These are phyloP conservation scores for Areca catechu DNA, from an alignment of 176 grass and related monocot genomes.

Conservation along the genomic window DNA sequence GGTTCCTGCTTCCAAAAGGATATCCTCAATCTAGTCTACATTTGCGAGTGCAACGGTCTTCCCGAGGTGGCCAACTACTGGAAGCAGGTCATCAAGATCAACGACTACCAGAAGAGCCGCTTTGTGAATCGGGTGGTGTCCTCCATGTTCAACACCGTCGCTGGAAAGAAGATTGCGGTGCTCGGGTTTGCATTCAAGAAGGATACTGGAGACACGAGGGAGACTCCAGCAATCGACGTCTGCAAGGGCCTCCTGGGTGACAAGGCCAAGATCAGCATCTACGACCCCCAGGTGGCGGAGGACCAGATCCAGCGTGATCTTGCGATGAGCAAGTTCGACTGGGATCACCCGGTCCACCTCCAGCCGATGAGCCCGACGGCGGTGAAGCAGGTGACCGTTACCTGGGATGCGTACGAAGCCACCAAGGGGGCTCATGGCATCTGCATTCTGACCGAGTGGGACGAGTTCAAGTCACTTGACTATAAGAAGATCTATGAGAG, in stretches of 20 bases:
- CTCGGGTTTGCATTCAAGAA: conserved; percentile 24
- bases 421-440: conserved; percentile 1
- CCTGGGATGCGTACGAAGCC: conserved; percentile 14
- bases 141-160: conserved; percentile 17
- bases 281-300: conserved; percentile 10
- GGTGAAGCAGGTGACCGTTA: conserved; percentile 8
- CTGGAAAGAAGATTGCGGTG: conserved; percentile 13
- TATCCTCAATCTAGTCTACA: conserved; percentile 19
- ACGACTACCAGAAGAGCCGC: conserved; percentile 19
- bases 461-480: conserved; percentile 13
- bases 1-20: conserved; percentile 20
- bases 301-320: conserved; percentile 20
- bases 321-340: conserved; percentile 15
- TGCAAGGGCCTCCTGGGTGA: conserved; percentile 14
- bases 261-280: conserved; percentile 12
- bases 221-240: conserved; percentile 16
- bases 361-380: conserved; percentile 7
- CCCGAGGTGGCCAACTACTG: conserved; percentile 17
- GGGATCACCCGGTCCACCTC: conserved; percentile 13
- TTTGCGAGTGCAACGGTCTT: conserved; percentile 9
- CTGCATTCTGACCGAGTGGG: conserved; percentile 21
- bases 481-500: conserved; percentile 8
- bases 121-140: conserved; percentile 17
- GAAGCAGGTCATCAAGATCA: conserved; percentile 22
- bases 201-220: conserved; percentile 14